Base-by-base conservation (phyloP, 441 rosid genomes). In the Euphorbia celastroides region DNA sequence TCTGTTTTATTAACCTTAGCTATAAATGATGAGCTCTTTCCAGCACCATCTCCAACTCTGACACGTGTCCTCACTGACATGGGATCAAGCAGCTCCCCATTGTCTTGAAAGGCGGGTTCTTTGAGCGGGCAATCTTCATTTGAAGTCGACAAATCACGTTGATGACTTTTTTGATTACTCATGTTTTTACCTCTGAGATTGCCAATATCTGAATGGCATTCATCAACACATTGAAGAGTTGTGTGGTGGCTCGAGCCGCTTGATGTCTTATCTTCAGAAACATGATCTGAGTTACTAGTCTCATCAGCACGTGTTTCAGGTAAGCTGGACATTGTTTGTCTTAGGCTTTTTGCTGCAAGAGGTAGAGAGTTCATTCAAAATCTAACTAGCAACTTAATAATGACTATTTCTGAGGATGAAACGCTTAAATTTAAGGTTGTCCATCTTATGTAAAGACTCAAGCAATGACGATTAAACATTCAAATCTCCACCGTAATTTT, bases 261-360 rank as follows among this genome's bases (percentile, higher is more conserved):
- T 31, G 83, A 76, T 71, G 72, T 79, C 55, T 69, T 62, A 70
- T 26, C 70, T 68, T 78, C 68, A 58, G 81, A 71, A 74, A 36
- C 69, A 60, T 23, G 66, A 65, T 67, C 70, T 5, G 17, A 64
- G 36, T 71, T 70, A 54, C 62, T 70, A 32, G 65, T 64, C 62
- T 69, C 79, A 72, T 62, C 70, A 69, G 71, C 74, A 55, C 70
- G 76, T 44, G 69, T 68, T 60, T 74, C 83, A 16, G n/a, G 70
- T 68, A 52, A 75, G 66, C 36, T 72, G 31, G 82, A 26, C 16
- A 65, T 66, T 31, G 70, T 54, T 50, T 68, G 60, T 66, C 51
- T 81, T 48, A 67, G 73, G 62, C 22, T 74, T 77, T 89, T 92
- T 0, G 84, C 96, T 87, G 83, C 77, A 81, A 31, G 69, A 79